A percentile compares a stretch with the other conserved stretches of the same genome.
Evolutionary conservation across 805 yeast species (phyloP).

Genomic region (Pichia manshurica): DNA sequence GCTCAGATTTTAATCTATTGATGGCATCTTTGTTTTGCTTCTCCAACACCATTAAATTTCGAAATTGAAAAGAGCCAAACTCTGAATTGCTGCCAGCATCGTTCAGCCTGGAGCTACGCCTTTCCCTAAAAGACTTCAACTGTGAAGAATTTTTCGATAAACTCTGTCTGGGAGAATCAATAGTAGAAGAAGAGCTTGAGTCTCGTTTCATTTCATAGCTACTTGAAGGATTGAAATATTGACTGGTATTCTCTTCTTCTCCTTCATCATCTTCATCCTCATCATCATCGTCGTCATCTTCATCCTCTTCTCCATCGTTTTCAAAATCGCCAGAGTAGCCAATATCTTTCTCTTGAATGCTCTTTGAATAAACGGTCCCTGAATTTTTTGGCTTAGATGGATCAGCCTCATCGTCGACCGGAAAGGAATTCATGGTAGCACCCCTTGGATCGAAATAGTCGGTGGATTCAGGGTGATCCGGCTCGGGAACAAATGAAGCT

Average conservation of each 20-base stretch:
- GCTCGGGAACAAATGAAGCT: slow-evolving; percentile 77
- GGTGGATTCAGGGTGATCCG: slow-evolving; percentile 78
- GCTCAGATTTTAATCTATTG: slow-evolving; percentile 79
- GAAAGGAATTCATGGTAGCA: slow-evolving; percentile 64
- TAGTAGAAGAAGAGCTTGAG: slow-evolving; percentile 25
- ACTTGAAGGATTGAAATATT: background rate
- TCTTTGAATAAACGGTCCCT: background rate
- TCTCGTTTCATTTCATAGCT: background rate
- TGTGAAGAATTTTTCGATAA: slow-evolving; percentile 22
- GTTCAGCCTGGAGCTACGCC: slow-evolving; percentile 60
- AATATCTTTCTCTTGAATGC: slow-evolving; percentile 1
- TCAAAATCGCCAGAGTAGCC: slow-evolving; percentile 18
- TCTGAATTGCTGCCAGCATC: slow-evolving; percentile 62
- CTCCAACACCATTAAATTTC: slow-evolving; percentile 85
- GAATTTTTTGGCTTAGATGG: background rate
- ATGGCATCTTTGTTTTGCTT: slow-evolving; percentile 92
- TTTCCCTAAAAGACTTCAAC: slow-evolving; percentile 51
- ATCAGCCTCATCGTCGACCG: slow-evolving; percentile 23
- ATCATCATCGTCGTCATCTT: slow-evolving; percentile 20
- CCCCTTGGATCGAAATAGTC: slow-evolving; percentile 92
- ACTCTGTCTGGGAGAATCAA: slow-evolving; percentile 27
- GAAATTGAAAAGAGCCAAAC: slow-evolving; percentile 88
- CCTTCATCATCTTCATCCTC: slow-evolving; percentile 5
- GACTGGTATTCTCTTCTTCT: background rate
- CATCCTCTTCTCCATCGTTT: slow-evolving; percentile 27